phyloP scores from a whole-genome alignment of 345 rosid species.

The Populus simonii region DNA sequence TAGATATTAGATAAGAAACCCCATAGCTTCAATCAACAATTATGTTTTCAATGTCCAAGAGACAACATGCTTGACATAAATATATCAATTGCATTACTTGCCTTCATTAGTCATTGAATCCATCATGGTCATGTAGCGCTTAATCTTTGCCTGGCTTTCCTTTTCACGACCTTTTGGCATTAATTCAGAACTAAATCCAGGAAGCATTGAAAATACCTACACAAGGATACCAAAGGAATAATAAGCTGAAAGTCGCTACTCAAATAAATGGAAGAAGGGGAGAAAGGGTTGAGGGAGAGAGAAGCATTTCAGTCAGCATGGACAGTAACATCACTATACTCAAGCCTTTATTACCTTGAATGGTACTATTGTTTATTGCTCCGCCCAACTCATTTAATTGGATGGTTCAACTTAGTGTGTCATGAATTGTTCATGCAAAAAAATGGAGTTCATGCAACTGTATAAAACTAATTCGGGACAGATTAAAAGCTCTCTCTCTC shows the following conservation, averaged over 20 bases:
- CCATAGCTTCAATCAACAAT: not conserved
- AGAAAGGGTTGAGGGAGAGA: not conserved
- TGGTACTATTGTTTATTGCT: too few relatives aligned
- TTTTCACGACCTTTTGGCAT: slow-evolving; percentile 96
- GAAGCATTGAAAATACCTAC: slow-evolving; percentile 86
- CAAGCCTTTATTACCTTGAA: too few relatives aligned
- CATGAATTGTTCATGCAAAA: too few relatives aligned
- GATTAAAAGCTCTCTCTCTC: too few relatives aligned
- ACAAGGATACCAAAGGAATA: slow-evolving; percentile 4
- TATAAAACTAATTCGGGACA: too few relatives aligned
- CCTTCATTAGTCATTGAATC: slow-evolving; percentile 96
- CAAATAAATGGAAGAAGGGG: not conserved
- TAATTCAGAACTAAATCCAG: slow-evolving; percentile 74
- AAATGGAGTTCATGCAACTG: too few relatives aligned
- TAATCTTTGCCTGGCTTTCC: slow-evolving; percentile 91
- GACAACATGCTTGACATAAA: too few relatives aligned
- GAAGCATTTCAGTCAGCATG: too few relatives aligned
- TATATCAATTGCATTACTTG: slow-evolving; percentile 15
- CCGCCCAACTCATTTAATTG: too few relatives aligned
- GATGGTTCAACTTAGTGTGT: too few relatives aligned
- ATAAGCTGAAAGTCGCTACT: not conserved
- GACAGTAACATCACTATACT: too few relatives aligned
- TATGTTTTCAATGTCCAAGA: not conserved
- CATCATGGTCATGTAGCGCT: slow-evolving; percentile 94
- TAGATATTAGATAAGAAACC: not conserved